A percentile compares a stretch with the other conserved stretches of the same genome.
phyloP scores from a whole-genome alignment of 768 basidiomycete species.

The Nidularia pulvinata region DNA sequence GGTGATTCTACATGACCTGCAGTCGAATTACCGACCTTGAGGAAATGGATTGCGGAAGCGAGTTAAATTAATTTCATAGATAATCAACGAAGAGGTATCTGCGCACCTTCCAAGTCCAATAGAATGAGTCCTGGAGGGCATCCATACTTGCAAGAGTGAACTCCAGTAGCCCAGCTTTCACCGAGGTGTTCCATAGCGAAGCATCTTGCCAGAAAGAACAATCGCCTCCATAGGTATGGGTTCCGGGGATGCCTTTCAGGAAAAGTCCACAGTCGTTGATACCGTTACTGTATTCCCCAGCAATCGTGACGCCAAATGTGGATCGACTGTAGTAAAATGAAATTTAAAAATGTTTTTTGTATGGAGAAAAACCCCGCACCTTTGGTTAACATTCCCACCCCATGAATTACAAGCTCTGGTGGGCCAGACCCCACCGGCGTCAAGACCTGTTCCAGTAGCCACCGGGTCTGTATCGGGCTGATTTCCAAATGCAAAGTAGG shows the following conservation, averaged over 20 bases:
- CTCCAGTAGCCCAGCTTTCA: conserved; percentile 37
- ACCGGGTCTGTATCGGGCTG: conserved; percentile 31
- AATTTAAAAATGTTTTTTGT: not conserved
- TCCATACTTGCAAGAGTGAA: conserved; percentile 60
- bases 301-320: conserved; percentile 68
- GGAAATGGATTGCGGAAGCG: not conserved
- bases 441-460: conserved; percentile 30
- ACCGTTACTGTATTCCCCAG: conserved; percentile 80
- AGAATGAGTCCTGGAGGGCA: conserved; percentile 38
- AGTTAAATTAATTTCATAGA: not conserved
- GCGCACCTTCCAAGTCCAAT: conserved; percentile 55
- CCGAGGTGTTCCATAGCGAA: conserved; percentile 44
- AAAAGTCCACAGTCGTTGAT: conserved; percentile 60
- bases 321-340: conserved; percentile 29
- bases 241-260: conserved; percentile 19
- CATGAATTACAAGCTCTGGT: conserved; percentile 55
- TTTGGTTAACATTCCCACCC: conserved; percentile 56
- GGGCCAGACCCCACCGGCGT: conserved; percentile 46
- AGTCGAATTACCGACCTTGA: conserved; percentile 31
- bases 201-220: conserved; percentile 47
- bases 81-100: not conserved
- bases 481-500: conserved; percentile 48
- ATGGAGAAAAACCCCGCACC: conserved; percentile 18
- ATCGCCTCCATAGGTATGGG: conserved; percentile 24
- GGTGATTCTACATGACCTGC: conserved; percentile 38